Percentiles rank a stretch among this genome's conserved stretches.
Conservation (phyloP, 1,139 yeast species). For the Yamadazyma atlantica region DNA sequence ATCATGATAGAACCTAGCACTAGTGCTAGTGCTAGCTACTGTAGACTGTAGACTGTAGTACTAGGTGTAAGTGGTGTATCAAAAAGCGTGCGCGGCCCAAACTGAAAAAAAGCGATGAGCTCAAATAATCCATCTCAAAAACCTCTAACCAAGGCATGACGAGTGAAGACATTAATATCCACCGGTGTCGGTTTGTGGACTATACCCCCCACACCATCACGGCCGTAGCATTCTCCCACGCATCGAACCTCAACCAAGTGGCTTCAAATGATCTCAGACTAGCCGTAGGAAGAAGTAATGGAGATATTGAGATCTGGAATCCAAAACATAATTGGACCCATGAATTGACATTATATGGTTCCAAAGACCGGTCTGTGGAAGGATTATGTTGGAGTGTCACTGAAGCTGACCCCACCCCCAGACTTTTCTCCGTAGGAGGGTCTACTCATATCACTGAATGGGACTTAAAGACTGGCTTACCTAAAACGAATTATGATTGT, state of each 20-base stretch:
- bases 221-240: constrained; percentile 75
- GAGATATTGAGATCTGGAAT: constrained; percentile 96
- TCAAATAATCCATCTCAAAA: too few relatives aligned
- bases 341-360: constrained; percentile 69
- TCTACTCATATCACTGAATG: constrained; percentile 91
- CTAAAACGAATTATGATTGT: constrained; percentile 78
- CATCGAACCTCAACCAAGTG: constrained; percentile 40
- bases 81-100: not conserved
- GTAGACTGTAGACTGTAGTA: too few relatives aligned
- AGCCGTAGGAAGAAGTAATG: constrained; percentile 92
- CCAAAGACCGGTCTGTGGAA: constrained; percentile 81
- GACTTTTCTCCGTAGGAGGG: constrained; percentile 92
- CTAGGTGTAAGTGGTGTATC: too few relatives aligned
- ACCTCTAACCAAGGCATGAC: too few relatives aligned
- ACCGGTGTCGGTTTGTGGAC: constrained; percentile 91
- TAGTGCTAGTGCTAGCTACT: too few relatives aligned
- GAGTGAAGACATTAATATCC: constrained; percentile 65
- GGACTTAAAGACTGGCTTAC: constrained; percentile 75
- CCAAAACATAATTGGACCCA: constrained; percentile 66
- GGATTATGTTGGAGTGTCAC: constrained; percentile 75
- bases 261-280: constrained; percentile 68
- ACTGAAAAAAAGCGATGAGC: constrained; percentile 17
- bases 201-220: constrained; percentile 85
- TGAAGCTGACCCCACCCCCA: constrained; percentile 45
- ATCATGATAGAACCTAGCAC: too few relatives aligned